phyloP scores from a whole-genome alignment of 768 basidiomycete species.

The Russula abietina region DNA sequence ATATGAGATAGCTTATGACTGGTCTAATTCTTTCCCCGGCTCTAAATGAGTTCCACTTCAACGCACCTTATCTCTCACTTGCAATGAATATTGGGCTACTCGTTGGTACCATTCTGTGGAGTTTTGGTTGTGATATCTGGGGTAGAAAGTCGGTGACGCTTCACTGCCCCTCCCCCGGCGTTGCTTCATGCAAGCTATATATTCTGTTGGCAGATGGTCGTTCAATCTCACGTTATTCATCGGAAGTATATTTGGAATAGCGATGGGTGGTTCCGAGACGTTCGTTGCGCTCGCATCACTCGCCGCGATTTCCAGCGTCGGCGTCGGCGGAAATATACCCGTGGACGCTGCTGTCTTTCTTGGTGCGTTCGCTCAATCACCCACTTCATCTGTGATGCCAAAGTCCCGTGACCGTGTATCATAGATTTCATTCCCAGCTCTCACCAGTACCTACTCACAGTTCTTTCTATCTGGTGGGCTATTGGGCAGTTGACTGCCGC shows the following conservation, averaged over 20 bases:
- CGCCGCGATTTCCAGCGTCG: constrained; percentile 41
- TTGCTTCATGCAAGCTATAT: too few species aligned
- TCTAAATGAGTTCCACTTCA: constrained; percentile 43
- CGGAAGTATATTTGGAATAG: constrained; percentile 47
- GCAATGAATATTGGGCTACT: constrained; percentile 50
- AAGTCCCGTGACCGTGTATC: background rate
- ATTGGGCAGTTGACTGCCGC: constrained; percentile 48
- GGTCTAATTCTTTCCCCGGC: constrained; percentile 45
- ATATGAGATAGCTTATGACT: constrained; percentile 33
- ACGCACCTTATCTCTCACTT: constrained; percentile 44
- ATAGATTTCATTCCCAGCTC: constrained; percentile 47
- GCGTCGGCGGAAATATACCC: constrained; percentile 54
- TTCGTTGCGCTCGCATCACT: constrained; percentile 47
- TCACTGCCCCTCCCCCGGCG: background rate
- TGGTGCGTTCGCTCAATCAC: constrained; percentile 29
- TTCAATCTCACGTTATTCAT: constrained; percentile 53
- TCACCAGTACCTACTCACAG: constrained; percentile 53
- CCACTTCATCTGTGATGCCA: background rate
- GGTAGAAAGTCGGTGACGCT: constrained; percentile 36
- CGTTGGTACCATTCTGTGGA: constrained; percentile 45
- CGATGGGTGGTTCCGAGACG: constrained; percentile 42
- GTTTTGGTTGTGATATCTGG: constrained; percentile 47
- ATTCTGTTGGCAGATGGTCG: constrained; percentile 35
- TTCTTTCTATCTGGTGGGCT: constrained; percentile 56
- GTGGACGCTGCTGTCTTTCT: constrained; percentile 50